phyloP scores from a whole-genome alignment of 768 basidiomycete species.

The Jaapia argillacea region DNA sequence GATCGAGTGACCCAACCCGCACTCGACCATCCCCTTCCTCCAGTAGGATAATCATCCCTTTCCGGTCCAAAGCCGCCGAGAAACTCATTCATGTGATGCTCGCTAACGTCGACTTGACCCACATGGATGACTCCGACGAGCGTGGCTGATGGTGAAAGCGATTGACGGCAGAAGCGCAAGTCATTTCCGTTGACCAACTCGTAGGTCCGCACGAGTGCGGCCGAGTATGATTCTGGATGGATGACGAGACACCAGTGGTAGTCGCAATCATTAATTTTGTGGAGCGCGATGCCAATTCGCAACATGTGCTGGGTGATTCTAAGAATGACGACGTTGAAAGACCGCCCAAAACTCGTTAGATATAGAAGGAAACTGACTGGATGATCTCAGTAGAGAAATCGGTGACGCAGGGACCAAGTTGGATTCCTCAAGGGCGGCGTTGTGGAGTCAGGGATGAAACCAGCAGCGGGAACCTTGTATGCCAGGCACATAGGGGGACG shows the following conservation, averaged over 20 bases:
- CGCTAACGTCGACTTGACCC: not conserved
- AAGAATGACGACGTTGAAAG: too few species aligned
- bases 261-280: not conserved
- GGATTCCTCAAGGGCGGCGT: too few species aligned
- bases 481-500: too few species aligned
- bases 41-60: not conserved
- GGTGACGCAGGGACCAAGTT: too few species aligned
- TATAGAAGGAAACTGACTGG: too few species aligned
- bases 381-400: too few species aligned
- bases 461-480: too few species aligned
- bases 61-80: not conserved
- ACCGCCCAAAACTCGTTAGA: too few species aligned
- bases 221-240: not conserved
- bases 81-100: not conserved
- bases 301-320: too few species aligned
- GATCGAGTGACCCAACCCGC: not conserved
- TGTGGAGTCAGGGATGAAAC: too few species aligned
- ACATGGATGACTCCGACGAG: not conserved
- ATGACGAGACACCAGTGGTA: not conserved
- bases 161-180: not conserved
- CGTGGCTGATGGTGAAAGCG: not conserved
- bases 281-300: not conserved
- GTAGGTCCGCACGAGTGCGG: not conserved
- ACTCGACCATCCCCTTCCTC: not conserved
- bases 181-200: not conserved